Evolutionary conservation across 1,284 basidiomycete species (phyloP).

Genomic region (Austroboletus novae-zelandiae): DNA sequence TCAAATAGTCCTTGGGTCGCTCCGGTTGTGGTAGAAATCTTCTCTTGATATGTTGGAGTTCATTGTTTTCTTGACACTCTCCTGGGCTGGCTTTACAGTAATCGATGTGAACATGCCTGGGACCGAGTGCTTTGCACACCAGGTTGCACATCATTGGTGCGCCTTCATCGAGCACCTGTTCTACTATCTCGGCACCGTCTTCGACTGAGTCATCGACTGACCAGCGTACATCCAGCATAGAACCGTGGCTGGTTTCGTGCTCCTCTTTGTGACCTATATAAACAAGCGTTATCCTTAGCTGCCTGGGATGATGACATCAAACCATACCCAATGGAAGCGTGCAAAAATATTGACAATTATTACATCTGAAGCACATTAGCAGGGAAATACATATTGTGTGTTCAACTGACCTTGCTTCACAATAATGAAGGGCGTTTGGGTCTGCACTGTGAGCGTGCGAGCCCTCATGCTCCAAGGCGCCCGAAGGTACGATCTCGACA

Average conservation of each 20-base stretch:
- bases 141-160: constrained; percentile 64
- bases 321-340: constrained; percentile 48
- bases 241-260: constrained; percentile 62
- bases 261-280: constrained; percentile 54
- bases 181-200: constrained; percentile 46
- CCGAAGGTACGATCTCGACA: constrained; percentile 43
- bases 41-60: constrained; percentile 43
- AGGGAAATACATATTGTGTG: not conserved
- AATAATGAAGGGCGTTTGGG: constrained; percentile 43
- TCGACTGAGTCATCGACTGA: constrained; percentile 49
- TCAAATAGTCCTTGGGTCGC: constrained; percentile 51
- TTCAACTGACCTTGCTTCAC: constrained; percentile 41
- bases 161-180: constrained; percentile 56
- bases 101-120: constrained; percentile 52
- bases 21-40: constrained; percentile 44
- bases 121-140: constrained; percentile 35
- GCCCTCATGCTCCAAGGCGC: constrained; percentile 41
- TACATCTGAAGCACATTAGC: constrained; percentile 38
- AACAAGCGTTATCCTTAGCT: not conserved
- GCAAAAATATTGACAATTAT: constrained; percentile 56
- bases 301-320: not conserved
- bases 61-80: constrained; percentile 39
- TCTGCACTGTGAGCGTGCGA: constrained; percentile 46
- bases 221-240: constrained; percentile 58
- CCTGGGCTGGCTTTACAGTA: constrained; percentile 44